Conservation (phyloP, 495 filamentous ascomycete species). For the Tuber calosporum region DNA sequence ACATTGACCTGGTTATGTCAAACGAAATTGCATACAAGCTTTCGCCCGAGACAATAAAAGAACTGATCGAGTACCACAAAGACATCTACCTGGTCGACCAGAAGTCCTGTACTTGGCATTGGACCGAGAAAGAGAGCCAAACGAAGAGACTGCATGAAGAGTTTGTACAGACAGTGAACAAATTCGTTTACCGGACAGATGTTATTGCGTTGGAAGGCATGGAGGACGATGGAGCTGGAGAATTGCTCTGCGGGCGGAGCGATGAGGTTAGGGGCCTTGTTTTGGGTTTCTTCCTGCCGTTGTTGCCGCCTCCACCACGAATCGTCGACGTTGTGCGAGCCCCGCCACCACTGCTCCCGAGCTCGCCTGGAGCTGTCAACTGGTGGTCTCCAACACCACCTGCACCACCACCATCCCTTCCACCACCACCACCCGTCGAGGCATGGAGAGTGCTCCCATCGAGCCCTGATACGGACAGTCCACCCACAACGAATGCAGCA, state of each 20-base stretch:
- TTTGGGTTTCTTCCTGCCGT: constrained; percentile 74
- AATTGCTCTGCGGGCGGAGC: constrained; percentile 82
- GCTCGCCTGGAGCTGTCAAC: constrained; percentile 65
- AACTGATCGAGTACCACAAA: constrained; percentile 93
- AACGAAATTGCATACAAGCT: constrained; percentile 99
- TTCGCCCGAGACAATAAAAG: constrained; percentile 91
- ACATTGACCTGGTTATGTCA: constrained; percentile 96
- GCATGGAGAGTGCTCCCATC: constrained; percentile 91
- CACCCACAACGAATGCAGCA: constrained; percentile 61
- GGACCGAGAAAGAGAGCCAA: constrained; percentile 93
- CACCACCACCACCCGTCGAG: constrained; percentile 65
- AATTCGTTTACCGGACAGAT: constrained; percentile 88
- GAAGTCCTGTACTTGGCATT: constrained; percentile 82
- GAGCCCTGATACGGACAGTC: constrained; percentile 52
- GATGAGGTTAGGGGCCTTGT: constrained; percentile 89
- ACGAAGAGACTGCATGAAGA: constrained; percentile 97
- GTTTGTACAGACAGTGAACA: constrained; percentile 94
- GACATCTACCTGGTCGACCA: constrained; percentile 90
- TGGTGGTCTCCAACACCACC: constrained; percentile 69
- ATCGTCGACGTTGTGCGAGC: constrained; percentile 87
- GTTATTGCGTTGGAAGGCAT: constrained; percentile 87
- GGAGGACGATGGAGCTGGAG: constrained; percentile 93
- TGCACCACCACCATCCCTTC: constrained; percentile 50
- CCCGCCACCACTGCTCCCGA: constrained; percentile 71
- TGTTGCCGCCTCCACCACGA: constrained; percentile 86